Conservation (phyloP, 345 rosid genomes). For the Boechera retrofracta region DNA sequence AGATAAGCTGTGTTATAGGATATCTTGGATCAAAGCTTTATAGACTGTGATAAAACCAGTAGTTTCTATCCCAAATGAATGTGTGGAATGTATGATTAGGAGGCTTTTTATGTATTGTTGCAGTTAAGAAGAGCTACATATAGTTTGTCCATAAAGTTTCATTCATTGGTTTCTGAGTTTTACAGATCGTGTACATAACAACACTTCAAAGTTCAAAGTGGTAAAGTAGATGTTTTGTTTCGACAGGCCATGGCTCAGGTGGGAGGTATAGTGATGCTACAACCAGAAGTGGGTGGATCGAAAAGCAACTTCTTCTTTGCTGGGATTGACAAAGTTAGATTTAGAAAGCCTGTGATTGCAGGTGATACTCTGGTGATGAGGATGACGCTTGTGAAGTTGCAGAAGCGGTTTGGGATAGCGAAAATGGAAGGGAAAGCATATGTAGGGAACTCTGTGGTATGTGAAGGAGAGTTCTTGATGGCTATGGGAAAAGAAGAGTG, state of each 20-base stretch:
- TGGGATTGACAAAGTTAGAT: constrained; percentile 91
- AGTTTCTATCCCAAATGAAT: neutral
- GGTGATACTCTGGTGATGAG: constrained; percentile 98
- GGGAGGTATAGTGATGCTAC: constrained; percentile 91
- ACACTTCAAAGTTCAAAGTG: neutral
- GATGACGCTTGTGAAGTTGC: constrained; percentile 86
- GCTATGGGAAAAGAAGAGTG: constrained; percentile 66
- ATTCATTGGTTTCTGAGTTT: neutral
- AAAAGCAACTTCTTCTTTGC: constrained; percentile 85
- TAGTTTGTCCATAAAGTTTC: constrained; percentile 6
- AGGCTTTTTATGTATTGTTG: neutral
- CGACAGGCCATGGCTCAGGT: constrained; percentile 95
- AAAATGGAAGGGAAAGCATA: constrained; percentile 99
- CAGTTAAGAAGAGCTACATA: neutral
- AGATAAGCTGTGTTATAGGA: neutral
- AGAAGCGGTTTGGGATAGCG: constrained; percentile 89
- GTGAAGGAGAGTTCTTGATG: constrained; percentile 97
- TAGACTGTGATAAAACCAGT: neutral
- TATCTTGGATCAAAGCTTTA: constrained; percentile 8
- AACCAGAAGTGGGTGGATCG: constrained; percentile 91
- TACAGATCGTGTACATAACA: neutral
- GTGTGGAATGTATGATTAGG: neutral
- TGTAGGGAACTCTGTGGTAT: constrained; percentile 78
- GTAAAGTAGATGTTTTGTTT: constrained; percentile 26
- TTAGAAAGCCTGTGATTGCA: constrained; percentile 94